Conservation (phyloP, 2,329 filamentous ascomycete species). For the Microcyclosporella mali region DNA sequence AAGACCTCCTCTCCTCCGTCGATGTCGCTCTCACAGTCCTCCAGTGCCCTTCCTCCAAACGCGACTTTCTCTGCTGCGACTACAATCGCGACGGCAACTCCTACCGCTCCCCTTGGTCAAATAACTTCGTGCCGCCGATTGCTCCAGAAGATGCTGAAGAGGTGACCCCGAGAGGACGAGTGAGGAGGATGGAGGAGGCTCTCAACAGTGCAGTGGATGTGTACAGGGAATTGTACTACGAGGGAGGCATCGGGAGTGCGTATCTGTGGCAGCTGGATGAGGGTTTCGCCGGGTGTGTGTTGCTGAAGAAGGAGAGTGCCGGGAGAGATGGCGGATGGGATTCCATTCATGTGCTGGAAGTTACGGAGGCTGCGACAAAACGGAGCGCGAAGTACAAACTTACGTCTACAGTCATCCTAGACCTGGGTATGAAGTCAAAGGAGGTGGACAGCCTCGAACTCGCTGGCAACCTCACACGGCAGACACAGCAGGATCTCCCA, state of each 20-base stretch:
- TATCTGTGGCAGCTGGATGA: constrained; percentile 99
- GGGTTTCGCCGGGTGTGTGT: constrained; percentile 90
- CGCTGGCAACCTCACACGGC: constrained; percentile 94
- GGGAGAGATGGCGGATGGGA: constrained; percentile 64
- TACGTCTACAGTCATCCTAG: constrained; percentile 92
- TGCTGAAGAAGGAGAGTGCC: constrained; percentile 78
- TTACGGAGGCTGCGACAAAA: constrained; percentile 69
- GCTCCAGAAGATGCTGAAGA: constrained; percentile 68
- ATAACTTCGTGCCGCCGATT: constrained; percentile 91
- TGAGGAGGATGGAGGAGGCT: constrained; percentile 86
- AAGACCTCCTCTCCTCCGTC: constrained; percentile 95
- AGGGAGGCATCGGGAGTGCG: constrained; percentile 90
- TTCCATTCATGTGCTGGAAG: constrained; percentile 97
- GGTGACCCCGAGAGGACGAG: constrained; percentile 80
- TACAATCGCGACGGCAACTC: constrained; percentile 99
- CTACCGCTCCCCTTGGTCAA: constrained; percentile 98
- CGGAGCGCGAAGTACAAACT: constrained; percentile 95
- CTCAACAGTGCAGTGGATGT: constrained; percentile 97
- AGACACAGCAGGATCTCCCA: constrained; percentile 85
- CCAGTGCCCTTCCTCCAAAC: constrained; percentile 79
- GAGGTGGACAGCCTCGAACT: constrained; percentile 81
- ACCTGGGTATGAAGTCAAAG: constrained; percentile 63
- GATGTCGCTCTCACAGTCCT: constrained; percentile 87
- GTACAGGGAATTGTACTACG: constrained; percentile 93
- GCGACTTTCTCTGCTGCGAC: constrained; percentile 97